phyloP scores from a whole-genome alignment of 345 rosid genomes.

The Adansonia digitata region DNA sequence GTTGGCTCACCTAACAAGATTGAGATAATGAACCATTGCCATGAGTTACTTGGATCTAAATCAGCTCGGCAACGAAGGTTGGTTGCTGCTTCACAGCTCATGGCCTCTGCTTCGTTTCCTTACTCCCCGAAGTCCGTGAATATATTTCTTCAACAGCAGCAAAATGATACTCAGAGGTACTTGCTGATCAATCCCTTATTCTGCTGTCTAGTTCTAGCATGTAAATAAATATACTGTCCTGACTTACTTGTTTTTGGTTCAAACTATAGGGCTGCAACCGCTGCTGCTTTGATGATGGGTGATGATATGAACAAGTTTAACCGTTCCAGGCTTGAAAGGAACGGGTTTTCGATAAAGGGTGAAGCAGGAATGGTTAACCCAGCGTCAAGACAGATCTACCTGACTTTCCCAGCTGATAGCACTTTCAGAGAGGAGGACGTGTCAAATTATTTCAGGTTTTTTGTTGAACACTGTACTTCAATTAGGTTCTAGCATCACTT shows the following conservation, averaged over 20 bases:
- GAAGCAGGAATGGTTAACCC: slow-evolving; percentile 54
- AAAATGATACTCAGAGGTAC: slow-evolving; percentile 68
- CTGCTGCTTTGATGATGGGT: slow-evolving; percentile 63
- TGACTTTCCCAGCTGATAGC: slow-evolving; percentile 96
- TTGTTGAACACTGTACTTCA: slow-evolving; percentile 7
- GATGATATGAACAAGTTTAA: slow-evolving; percentile 66
- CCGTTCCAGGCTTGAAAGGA: slow-evolving; percentile 74
- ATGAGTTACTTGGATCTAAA: slow-evolving; percentile 79
- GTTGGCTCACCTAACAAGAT: slow-evolving; percentile 75
- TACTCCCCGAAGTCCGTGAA: slow-evolving; percentile 62
- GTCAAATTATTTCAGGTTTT: slow-evolving; percentile 77
- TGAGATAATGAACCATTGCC: slow-evolving; percentile 51
- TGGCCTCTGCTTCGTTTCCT: slow-evolving; percentile 44
- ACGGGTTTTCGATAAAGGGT: slow-evolving; percentile 37
- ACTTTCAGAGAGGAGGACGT: slow-evolving; percentile 92
- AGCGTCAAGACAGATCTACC: slow-evolving; percentile 90
- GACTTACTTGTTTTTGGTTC: not conserved
- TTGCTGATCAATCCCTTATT: not conserved
- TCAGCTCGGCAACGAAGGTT: slow-evolving; percentile 66
- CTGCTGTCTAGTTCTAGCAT: not conserved
- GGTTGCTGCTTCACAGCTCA: slow-evolving; percentile 49
- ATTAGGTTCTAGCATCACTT: too few species aligned
- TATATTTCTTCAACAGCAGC: slow-evolving; percentile 54
- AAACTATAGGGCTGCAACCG: slow-evolving; percentile 24
- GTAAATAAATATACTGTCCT: too few species aligned